A percentile compares a stretch with the other conserved stretches of the same genome.
phyloP scores from a whole-genome alignment of 371 early-diverging fungal species.

The Mortierella sp. region DNA sequence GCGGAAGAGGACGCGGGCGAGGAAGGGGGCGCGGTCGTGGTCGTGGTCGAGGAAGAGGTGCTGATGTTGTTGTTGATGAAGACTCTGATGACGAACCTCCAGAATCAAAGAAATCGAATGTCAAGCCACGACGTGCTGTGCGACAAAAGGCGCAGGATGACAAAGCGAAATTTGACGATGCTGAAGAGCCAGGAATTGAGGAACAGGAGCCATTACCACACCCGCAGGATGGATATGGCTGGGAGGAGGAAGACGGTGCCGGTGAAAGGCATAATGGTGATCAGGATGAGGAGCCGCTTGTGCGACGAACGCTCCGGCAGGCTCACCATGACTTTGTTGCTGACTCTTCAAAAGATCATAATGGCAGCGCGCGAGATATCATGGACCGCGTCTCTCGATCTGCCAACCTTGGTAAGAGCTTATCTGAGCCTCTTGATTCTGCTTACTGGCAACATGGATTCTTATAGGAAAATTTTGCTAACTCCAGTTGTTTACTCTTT shows the following conservation, averaged over 20 bases:
- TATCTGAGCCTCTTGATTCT: background rate
- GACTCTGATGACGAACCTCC: background rate
- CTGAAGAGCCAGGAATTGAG: background rate
- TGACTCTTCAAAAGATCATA: constrained; percentile 12
- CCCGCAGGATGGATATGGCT: constrained; percentile 50
- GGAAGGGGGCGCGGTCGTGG: constrained; percentile 33
- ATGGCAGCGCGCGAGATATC: constrained; percentile 20
- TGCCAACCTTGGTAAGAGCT: constrained; percentile 19
- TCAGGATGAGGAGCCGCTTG: constrained; percentile 18
- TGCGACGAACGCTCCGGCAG: background rate
- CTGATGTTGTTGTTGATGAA: background rate
- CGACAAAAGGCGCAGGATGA: background rate
- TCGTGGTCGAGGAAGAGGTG: constrained; percentile 22
- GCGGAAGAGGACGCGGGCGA: constrained; percentile 24
- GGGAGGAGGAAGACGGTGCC: constrained; percentile 27
- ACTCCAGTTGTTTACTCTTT: background rate
- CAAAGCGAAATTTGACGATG: constrained; percentile 8
- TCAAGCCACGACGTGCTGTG: background rate
- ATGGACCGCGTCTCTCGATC: constrained; percentile 35
- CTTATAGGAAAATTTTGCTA: background rate
- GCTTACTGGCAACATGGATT: background rate
- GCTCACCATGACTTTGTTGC: background rate
- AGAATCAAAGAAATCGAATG: background rate
- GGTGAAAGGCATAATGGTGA: background rate
- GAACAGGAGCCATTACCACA: constrained; percentile 12